Evolutionary conservation across 2,329 filamentous ascomycete genomes (phyloP), one percentile per base, ranked within the genome.

Genomic region (Nigrospora oryzae): DNA sequence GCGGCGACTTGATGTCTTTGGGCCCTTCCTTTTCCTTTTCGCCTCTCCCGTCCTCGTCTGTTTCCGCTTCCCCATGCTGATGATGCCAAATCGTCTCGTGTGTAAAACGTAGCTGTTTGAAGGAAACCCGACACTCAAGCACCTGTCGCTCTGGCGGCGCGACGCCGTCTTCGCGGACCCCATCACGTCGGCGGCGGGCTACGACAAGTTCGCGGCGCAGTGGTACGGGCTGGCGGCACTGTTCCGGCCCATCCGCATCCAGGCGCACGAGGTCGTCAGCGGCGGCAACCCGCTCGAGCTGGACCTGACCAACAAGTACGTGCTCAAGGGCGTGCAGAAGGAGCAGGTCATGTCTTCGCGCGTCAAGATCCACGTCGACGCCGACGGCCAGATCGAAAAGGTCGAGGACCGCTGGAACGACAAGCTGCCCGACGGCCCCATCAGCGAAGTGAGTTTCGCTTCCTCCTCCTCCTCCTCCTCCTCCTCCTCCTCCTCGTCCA

Each of bases 271-370:
- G 35, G 77, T 84, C 11, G 75, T 63, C 1, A 69, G 66, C 14
- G 59, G 65, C 0, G 77, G 78, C 1, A 81, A 83, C 51, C 79
- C 81, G 1, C 81, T 84, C 36, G 61, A 69, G 47, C 62, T 84
- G 54, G 67, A 78, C 15, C 50, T 67, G 36, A 50, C 50, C 47
- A 67, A 67, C 51, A 60, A 53, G 42, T 67, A 67, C 48, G 55
- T 58, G 4, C 49, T 67, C 37, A 63, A 60, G 49, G 60, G 58
- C 8, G 49, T 64, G 44, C 55, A 55, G 42, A 56, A 52, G 38
- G 57, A 59, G 46, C 56, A 64, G 50, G 50, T 54, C 31, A 61
- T 66, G 40, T 35, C 57, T 36, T 63, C 59, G 11, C 46, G 54
- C 7, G 56, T 67, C 11, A 45, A 51, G 7, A 65, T 66, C 44